These are phyloP conservation scores for Colletotrichum truncatum DNA, from an alignment of 2,329 filamentous ascomycete genomes.

Conservation along the genomic window DNA sequence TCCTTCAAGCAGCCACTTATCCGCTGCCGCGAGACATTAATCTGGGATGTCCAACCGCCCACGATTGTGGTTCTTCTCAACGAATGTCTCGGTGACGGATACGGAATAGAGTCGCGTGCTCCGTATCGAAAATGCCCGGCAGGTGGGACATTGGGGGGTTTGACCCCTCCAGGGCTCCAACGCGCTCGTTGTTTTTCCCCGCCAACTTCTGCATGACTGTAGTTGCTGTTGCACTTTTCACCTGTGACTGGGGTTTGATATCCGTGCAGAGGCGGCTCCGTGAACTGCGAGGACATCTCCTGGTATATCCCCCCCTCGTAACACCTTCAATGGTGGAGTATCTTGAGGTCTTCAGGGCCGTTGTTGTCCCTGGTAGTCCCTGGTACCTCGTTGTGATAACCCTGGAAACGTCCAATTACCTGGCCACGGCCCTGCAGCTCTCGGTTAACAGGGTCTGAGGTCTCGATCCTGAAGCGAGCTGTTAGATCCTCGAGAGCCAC, in stretches of 20 bases:
- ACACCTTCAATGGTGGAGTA: neutral
- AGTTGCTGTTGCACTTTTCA: neutral
- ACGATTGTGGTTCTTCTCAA: neutral
- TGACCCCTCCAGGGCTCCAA: neutral
- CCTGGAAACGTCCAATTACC: neutral
- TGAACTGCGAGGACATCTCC: neutral
- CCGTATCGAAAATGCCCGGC: neutral
- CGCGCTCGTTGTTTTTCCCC: neutral
- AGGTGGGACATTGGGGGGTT: slow-evolving; percentile 9
- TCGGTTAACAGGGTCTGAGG: neutral
- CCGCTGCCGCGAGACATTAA: neutral
- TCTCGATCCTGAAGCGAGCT: neutral
- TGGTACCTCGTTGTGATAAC: neutral
- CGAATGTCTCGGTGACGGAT: slow-evolving; percentile 17
- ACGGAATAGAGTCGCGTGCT: slow-evolving; percentile 15
- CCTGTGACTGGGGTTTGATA: neutral
- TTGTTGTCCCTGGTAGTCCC: neutral
- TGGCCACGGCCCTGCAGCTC: neutral
- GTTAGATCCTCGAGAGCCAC: neutral
- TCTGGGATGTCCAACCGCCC: neutral
- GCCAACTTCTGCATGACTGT: neutral
- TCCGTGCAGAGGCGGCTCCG: slow-evolving; percentile 2
- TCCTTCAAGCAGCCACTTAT: neutral
- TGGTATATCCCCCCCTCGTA: neutral
- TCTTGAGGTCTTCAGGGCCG: neutral